Conservation (phyloP, 768 basidiomycete genomes). For the Calocera cornea region DNA sequence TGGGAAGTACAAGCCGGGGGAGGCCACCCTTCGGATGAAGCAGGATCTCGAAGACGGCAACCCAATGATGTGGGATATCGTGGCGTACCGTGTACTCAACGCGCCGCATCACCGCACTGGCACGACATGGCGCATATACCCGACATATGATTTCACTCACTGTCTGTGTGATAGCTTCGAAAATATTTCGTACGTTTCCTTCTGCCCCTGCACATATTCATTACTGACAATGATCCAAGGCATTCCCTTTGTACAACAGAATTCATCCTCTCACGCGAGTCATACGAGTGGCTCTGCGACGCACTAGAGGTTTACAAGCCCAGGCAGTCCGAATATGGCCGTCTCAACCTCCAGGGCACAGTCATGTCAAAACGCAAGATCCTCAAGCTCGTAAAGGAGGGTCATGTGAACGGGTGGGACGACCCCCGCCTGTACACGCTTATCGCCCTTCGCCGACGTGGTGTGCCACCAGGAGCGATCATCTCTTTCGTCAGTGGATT, state of each 20-base stretch:
- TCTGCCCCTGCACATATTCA: background rate
- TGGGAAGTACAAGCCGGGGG: constrained; percentile 80
- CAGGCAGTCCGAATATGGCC: constrained; percentile 90
- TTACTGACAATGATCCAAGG: constrained; percentile 29
- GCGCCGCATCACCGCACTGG: constrained; percentile 87
- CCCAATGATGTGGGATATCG: constrained; percentile 99
- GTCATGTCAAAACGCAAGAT: constrained; percentile 97
- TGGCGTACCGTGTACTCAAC: constrained; percentile 86
- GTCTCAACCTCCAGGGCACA: constrained; percentile 83
- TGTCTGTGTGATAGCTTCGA: constrained; percentile 97
- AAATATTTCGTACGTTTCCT: constrained; percentile 78
- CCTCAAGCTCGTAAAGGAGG: constrained; percentile 68
- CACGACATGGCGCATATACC: constrained; percentile 92
- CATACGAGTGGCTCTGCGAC: constrained; percentile 99
- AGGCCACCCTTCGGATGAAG: constrained; percentile 93
- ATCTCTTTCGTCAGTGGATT: constrained; percentile 81
- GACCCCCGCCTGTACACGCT: constrained; percentile 95
- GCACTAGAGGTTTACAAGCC: constrained; percentile 96
- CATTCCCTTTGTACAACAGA: constrained; percentile 96
- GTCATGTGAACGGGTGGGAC: constrained; percentile 85
- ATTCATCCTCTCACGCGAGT: constrained; percentile 88
- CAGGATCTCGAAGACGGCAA: constrained; percentile 85
- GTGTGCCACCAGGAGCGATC: constrained; percentile 93
- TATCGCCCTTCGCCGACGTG: constrained; percentile 86
- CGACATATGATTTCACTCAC: constrained; percentile 98